These are phyloP conservation scores for Candida mattraensis DNA, from an alignment of 805 yeast genomes.

Conservation along the genomic window DNA sequence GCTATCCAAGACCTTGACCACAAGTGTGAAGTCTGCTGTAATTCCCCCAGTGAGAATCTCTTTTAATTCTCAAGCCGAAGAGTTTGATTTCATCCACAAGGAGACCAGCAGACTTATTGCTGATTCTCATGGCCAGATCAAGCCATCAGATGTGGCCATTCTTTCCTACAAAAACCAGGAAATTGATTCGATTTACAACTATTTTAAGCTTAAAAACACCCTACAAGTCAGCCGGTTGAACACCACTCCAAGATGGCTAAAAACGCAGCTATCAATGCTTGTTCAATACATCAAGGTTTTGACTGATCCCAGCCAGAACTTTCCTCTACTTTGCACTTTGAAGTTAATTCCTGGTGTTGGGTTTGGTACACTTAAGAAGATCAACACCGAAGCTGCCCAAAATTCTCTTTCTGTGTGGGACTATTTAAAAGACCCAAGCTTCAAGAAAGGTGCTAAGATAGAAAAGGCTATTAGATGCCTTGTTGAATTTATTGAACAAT, in stretches of 20 bases:
- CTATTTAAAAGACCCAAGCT: slow-evolving; percentile 17
- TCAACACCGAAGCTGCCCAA: slow-evolving; percentile 19
- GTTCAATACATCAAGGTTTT: slow-evolving; percentile 50
- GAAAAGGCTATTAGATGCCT: slow-evolving; percentile 12
- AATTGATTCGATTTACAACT: slow-evolving; percentile 38
- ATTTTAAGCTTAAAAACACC: slow-evolving; percentile 39
- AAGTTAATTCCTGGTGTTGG: slow-evolving; percentile 26
- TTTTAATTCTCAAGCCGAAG: slow-evolving; percentile 35
- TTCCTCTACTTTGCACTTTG: slow-evolving; percentile 27
- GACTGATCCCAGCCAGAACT: slow-evolving; percentile 30
- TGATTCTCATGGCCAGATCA: slow-evolving; percentile 42
- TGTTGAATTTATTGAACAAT: slow-evolving; percentile 16
- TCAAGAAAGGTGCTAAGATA: slow-evolving; percentile 11
- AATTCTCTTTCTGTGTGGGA: slow-evolving; percentile 25
- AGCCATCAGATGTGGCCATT: slow-evolving; percentile 51
- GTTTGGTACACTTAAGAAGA: slow-evolving; percentile 15
- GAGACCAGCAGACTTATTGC: slow-evolving; percentile 45
- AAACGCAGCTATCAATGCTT: slow-evolving; percentile 42
- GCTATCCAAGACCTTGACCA: slow-evolving; percentile 13
- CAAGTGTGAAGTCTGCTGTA: slow-evolving; percentile 22
- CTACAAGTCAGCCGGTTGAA: slow-evolving; percentile 45
- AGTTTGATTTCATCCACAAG: slow-evolving; percentile 40
- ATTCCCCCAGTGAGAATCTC: slow-evolving; percentile 27
- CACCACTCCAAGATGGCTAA: slow-evolving; percentile 53
- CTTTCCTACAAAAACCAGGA: slow-evolving; percentile 54